A percentile compares a stretch with the other conserved stretches of the same genome.
These are phyloP conservation scores for Phaeosphaeriaceae sp. DNA, from an alignment of 2,329 filamentous ascomycete genomes.

Conservation along the genomic window DNA sequence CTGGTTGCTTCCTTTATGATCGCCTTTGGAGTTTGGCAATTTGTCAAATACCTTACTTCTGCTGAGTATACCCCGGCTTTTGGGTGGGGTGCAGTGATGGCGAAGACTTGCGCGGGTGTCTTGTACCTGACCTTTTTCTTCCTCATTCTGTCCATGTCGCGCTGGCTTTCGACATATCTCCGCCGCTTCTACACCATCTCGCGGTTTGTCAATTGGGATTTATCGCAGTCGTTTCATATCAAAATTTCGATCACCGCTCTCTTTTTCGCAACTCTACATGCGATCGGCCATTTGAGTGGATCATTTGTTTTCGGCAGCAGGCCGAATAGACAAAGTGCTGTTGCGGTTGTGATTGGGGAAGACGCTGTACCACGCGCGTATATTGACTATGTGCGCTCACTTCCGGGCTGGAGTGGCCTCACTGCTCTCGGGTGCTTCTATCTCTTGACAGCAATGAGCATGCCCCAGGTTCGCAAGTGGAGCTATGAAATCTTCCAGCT, in stretches of 20 bases:
- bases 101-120: constrained; percentile 62
- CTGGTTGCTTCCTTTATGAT: constrained; percentile 58
- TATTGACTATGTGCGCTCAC: constrained; percentile 53
- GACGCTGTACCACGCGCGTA: constrained; percentile 56
- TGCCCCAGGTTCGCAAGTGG: constrained; percentile 58
- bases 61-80: constrained; percentile 57
- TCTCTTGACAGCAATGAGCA: constrained; percentile 55
- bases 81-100: constrained; percentile 63
- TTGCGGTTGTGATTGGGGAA: constrained; percentile 54
- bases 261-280: constrained; percentile 59
- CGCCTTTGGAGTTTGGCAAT: constrained; percentile 62
- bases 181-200: constrained; percentile 60
- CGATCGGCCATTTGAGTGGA: constrained; percentile 61
- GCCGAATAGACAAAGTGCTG: constrained; percentile 52
- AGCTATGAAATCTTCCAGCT: constrained; percentile 65
- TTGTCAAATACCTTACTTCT: constrained; percentile 59
- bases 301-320: constrained; percentile 60
- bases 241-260: constrained; percentile 60
- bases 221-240: constrained; percentile 63
- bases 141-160: constrained; percentile 64
- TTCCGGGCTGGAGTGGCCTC: constrained; percentile 61
- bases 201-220: constrained; percentile 64
- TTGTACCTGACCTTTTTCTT: constrained; percentile 66
- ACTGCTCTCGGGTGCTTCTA: constrained; percentile 59
- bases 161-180: constrained; percentile 61